A percentile compares a stretch with the other conserved stretches of the same genome.
These are phyloP conservation scores for Dissophora ornata DNA, from an alignment of 192 early-diverging fungal genomes.

Conservation along the genomic window DNA sequence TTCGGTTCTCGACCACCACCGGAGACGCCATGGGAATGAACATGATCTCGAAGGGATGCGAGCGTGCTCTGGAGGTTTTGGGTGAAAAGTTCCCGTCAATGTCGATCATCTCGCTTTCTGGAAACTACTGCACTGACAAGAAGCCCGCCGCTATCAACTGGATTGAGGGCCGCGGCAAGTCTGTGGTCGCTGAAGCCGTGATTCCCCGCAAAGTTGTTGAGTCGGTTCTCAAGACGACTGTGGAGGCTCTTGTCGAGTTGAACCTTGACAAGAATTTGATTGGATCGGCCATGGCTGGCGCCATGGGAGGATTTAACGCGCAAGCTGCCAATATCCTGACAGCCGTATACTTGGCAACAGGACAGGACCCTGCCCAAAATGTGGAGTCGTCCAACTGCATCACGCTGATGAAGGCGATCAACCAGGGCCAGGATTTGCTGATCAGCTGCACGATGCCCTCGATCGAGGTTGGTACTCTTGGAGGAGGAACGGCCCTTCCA, in stretches of 20 bases:
- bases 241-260: slow-evolving; percentile 77
- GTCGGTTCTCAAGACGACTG: slow-evolving; percentile 89
- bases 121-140: slow-evolving; percentile 98
- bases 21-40: slow-evolving; percentile 99
- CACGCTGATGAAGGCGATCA: slow-evolving; percentile 91
- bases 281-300: slow-evolving; percentile 94
- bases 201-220: slow-evolving; percentile 84
- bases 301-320: slow-evolving; percentile 92
- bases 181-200: slow-evolving; percentile 86
- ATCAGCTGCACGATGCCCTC: slow-evolving; percentile 94
- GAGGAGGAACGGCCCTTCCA: slow-evolving; percentile 87
- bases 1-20: slow-evolving; percentile 90
- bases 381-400: slow-evolving; percentile 94
- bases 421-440: slow-evolving; percentile 80
- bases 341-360: slow-evolving; percentile 89
- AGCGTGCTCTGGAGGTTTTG: slow-evolving; percentile 78
- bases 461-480: slow-evolving; percentile 94
- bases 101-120: slow-evolving; percentile 83
- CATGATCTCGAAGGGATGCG: slow-evolving; percentile 97
- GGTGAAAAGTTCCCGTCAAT: slow-evolving; percentile 74
- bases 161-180: slow-evolving; percentile 97
- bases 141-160: slow-evolving; percentile 97
- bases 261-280: slow-evolving; percentile 93
- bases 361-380: slow-evolving; percentile 96
- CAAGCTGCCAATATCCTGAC: slow-evolving; percentile 95